phyloP scores from a whole-genome alignment of 768 basidiomycete genomes.

The Mycena chlorophos region DNA sequence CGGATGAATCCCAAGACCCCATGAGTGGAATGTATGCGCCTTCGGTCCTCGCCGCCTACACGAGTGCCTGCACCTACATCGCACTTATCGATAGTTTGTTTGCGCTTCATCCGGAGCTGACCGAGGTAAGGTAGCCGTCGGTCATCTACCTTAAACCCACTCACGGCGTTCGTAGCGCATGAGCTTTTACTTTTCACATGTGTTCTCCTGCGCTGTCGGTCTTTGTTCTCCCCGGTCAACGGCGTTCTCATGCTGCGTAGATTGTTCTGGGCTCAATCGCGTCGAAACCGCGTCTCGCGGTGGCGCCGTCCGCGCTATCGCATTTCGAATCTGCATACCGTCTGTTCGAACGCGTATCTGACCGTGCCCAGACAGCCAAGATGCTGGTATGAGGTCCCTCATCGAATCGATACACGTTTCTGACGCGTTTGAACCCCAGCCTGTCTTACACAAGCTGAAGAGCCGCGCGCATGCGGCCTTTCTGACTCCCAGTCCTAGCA shows the following conservation, averaged over 20 bases:
- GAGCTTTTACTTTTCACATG: slow-evolving; percentile 75
- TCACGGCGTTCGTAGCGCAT: slow-evolving; percentile 45
- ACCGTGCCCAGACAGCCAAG: slow-evolving; percentile 54
- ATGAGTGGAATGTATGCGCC: slow-evolving; percentile 69
- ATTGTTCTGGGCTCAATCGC: slow-evolving; percentile 72
- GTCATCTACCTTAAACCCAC: not conserved
- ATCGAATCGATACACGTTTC: not conserved
- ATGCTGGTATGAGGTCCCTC: slow-evolving; percentile 51
- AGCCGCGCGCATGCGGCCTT: slow-evolving; percentile 52
- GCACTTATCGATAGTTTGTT: slow-evolving; percentile 64
- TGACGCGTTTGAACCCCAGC: slow-evolving; percentile 38
- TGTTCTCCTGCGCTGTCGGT: slow-evolving; percentile 46
- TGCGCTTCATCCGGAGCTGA: slow-evolving; percentile 64
- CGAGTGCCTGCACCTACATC: slow-evolving; percentile 68
- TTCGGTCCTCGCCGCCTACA: slow-evolving; percentile 68
- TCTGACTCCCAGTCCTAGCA: slow-evolving; percentile 27
- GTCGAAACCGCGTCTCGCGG: slow-evolving; percentile 59
- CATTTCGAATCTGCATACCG: slow-evolving; percentile 64
- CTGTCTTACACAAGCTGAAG: slow-evolving; percentile 58
- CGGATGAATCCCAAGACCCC: slow-evolving; percentile 61
- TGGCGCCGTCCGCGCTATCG: slow-evolving; percentile 66
- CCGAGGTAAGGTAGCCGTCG: slow-evolving; percentile 32
- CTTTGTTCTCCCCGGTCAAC: slow-evolving; percentile 1
- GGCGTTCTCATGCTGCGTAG: slow-evolving; percentile 32
- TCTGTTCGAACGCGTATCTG: slow-evolving; percentile 56